Evolutionary conservation across 805 yeast genomes (phyloP).

Genomic region (Metahyphopichia silvanorum): DNA sequence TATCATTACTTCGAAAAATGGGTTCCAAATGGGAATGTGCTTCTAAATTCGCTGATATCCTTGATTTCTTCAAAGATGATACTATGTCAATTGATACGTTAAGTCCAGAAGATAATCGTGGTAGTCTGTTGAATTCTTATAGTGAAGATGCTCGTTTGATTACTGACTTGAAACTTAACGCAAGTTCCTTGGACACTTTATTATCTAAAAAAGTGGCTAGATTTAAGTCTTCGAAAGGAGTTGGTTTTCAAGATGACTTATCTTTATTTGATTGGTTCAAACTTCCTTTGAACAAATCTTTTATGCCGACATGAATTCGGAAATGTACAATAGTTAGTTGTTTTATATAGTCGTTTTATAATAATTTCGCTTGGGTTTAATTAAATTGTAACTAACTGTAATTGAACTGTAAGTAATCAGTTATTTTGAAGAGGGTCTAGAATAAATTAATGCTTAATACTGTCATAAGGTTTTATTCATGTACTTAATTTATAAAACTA

Average conservation of each 20-base stretch:
- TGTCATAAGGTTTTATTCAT: no score
- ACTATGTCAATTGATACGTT: background rate
- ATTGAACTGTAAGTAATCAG: no score
- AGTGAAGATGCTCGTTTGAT: conserved; percentile 6
- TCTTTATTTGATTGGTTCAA: conserved; percentile 15
- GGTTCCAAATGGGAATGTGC: conserved; percentile 14
- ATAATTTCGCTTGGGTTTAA: no score
- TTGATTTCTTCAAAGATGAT: conserved; percentile 9
- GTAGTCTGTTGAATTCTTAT: background rate
- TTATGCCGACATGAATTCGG: conserved; percentile 2
- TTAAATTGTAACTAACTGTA: no score
- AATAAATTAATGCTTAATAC: no score
- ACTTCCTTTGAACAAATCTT: conserved; percentile 8
- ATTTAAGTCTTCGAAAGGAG: conserved; percentile 8
- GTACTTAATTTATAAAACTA: no score
- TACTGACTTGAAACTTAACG: conserved; percentile 13
- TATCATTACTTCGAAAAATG: conserved; percentile 7
- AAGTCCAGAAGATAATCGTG: background rate
- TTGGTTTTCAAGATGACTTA: conserved; percentile 7
- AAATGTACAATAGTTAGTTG: no score
- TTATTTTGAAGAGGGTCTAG: no score
- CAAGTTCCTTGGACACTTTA: conserved; percentile 11
- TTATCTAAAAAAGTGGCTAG: conserved; percentile 12
- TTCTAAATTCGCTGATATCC: conserved; percentile 13
- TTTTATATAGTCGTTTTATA: no score